Evolutionary conservation across 495 filamentous ascomycete species (phyloP).

Genomic region (Aspergillus conjunctus): DNA sequence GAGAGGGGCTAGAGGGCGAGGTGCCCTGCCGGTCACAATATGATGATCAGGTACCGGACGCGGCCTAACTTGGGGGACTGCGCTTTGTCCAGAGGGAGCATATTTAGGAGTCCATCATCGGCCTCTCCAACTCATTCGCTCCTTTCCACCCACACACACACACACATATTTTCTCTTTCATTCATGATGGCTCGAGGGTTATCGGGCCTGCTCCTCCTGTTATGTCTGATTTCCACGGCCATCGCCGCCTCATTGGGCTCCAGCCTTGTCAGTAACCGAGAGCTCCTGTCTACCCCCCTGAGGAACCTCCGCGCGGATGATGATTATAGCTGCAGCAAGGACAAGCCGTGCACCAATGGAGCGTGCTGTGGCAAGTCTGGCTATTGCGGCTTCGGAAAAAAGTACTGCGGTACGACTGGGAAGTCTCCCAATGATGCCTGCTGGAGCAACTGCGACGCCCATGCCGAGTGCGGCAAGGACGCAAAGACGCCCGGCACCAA

Average conservation of each 20-base stretch:
- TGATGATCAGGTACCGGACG: too few species aligned
- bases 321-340: constrained; percentile 1
- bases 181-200: neutral
- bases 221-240: too few species aligned
- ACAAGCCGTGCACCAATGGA: constrained; percentile 11
- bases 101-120: neutral
- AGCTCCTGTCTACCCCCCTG: too few species aligned
- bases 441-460: constrained; percentile 34
- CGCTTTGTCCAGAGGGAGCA: too few species aligned
- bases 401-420: constrained; percentile 9
- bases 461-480: constrained; percentile 36
- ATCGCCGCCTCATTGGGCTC: too few species aligned
- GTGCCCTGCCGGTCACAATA: too few species aligned
- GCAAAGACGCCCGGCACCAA: constrained; percentile 19
- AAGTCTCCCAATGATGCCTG: constrained; percentile 18
- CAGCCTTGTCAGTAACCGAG: too few species aligned
- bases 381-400: constrained; percentile 12
- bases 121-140: neutral
- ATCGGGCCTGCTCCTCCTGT: neutral
- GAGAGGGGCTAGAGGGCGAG: too few species aligned
- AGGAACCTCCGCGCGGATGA: too few species aligned
- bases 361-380: constrained; percentile 8
- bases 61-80: too few species aligned
- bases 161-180: too few species aligned
- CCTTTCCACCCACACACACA: too few species aligned